Base-by-base conservation (phyloP, 225 moss, liverwort and hornwort genomes). In the Marchantia polymorpha region DNA sequence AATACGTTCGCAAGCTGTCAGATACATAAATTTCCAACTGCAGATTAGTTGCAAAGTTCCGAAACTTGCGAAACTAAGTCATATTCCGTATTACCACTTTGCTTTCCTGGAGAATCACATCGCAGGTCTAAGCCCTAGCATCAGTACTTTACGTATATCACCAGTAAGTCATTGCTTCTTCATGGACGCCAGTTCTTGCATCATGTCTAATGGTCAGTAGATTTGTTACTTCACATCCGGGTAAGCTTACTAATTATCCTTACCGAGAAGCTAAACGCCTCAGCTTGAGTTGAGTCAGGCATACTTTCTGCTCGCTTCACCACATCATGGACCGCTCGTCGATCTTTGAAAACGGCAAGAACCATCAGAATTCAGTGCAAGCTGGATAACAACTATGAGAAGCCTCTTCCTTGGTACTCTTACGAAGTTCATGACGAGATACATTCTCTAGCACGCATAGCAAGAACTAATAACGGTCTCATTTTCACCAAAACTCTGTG, bases 181-280 rank as follows among this genome's bases (percentile, higher is more conserved):
- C 6, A 65, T 65, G 23, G 65, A 6, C 25, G n/a, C n/a, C n/a
- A 39, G 39, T 39, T 5, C 39, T 39, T 39, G 39, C 39, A 5
- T 56, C 14, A 56, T 56, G 13, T 56, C 13, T 12, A 13, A 3
- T 3, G 56, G 19, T 1, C 56, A 56, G 56, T 2, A 19, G 19
- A 56, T 12, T 2, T 12, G 56, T 56, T 56, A 3, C 19, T 12
- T 56, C 56, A 12, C 56, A 39, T 39, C 39, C 39, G 39, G 39
- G 39, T 2, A 39, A 39, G 39, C 39, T 39, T 39, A 12, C 69
- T 19, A 0, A 0, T 47, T 71, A n/a, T 54, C 52, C 84, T 79
- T 90, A 96, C 94, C 96, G 92, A 93, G 76, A 96, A 96, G 86
- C 96, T 96, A 79, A 96, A 92, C 30, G 87, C 82, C 86, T 96